These are phyloP conservation scores for Linum trigynum DNA, from an alignment of 345 rosid species.

Conservation along the genomic window DNA sequence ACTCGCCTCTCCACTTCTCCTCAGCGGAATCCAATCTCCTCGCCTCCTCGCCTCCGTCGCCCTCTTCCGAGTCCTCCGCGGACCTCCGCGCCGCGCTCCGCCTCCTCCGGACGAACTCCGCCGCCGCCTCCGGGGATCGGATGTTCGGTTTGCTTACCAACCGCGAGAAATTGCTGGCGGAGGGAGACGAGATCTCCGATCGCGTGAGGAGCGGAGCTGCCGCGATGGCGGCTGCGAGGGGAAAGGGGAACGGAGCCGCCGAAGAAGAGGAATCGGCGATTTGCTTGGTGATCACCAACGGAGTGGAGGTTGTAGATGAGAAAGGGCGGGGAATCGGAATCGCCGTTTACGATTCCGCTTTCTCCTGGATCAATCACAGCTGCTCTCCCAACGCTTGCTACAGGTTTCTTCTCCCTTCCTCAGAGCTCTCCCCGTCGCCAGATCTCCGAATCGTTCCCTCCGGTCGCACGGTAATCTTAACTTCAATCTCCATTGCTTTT, in stretches of 20 bases:
- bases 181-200: conserved; percentile 21
- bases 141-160: conserved; percentile 48
- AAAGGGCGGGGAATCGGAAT: conserved; percentile 46
- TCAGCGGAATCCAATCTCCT: conserved; percentile 17
- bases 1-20: conserved; percentile 16
- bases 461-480: conserved; percentile 10
- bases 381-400: conserved; percentile 82
- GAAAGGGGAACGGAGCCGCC: conserved; percentile 15
- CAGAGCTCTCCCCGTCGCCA: too few relatives aligned
- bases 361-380: conserved; percentile 90
- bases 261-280: conserved; percentile 39
- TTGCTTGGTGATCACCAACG: conserved; percentile 61
- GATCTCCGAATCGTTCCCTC: conserved; percentile 26
- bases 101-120: conserved; percentile 33
- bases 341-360: conserved; percentile 43
- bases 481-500: neutral
- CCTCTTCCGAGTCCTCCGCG: conserved; percentile 15
- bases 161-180: conserved; percentile 27
- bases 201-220: conserved; percentile 36
- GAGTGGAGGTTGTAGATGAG: conserved; percentile 69
- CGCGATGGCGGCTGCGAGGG: conserved; percentile 26
- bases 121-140: conserved; percentile 17
- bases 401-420: conserved; percentile 41
- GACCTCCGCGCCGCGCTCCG: conserved; percentile 58
- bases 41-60: conserved; percentile 14